These are phyloP conservation scores for Peronosclerospora sorghi DNA, from an alignment of 352 stramenopile genomes.

Conservation along the genomic window DNA sequence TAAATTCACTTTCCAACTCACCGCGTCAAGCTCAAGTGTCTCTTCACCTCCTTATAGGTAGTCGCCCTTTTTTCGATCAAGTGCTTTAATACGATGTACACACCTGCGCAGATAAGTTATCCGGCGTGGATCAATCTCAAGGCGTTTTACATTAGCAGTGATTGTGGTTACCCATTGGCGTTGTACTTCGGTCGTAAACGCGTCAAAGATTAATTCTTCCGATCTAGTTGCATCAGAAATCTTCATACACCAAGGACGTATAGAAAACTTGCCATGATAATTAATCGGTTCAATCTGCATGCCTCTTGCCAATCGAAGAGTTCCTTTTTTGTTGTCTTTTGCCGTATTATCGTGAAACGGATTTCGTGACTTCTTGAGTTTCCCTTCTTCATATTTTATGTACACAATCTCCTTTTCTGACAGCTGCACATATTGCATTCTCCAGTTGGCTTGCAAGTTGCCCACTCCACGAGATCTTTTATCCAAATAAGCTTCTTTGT, in stretches of 20 bases:
- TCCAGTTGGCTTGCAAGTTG: slow-evolving; percentile 64
- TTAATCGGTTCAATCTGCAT: slow-evolving; percentile 33
- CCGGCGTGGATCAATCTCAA: slow-evolving; percentile 48
- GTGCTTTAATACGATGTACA: slow-evolving; percentile 47
- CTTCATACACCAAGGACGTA: slow-evolving; percentile 51
- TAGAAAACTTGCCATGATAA: slow-evolving; percentile 55
- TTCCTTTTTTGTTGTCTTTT: slow-evolving; percentile 39
- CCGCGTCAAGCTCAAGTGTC: too few species aligned
- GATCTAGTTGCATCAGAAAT: slow-evolving; percentile 31
- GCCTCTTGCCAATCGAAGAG: slow-evolving; percentile 22
- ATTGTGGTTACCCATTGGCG: slow-evolving; percentile 51
- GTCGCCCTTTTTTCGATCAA: too few species aligned
- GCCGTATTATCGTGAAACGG: slow-evolving; percentile 42
- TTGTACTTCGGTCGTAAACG: slow-evolving; percentile 42
- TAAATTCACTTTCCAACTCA: too few species aligned
- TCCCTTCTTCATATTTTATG: slow-evolving; percentile 52
- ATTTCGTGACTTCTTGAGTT: slow-evolving; percentile 34
- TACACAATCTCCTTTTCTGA: slow-evolving; percentile 37
- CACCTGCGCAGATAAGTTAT: slow-evolving; percentile 32
- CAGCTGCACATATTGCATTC: slow-evolving; percentile 49
- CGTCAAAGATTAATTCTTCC: slow-evolving; percentile 50
- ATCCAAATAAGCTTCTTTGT: slow-evolving; percentile 38
- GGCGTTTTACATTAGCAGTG: slow-evolving; percentile 47
- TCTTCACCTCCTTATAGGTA: too few species aligned
- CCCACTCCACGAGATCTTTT: slow-evolving; percentile 38